Evolutionary conservation across 371 early-diverging fungal genomes (phyloP), one percentile per base, ranked within the genome.

Genomic region (Mortierella sp.): DNA sequence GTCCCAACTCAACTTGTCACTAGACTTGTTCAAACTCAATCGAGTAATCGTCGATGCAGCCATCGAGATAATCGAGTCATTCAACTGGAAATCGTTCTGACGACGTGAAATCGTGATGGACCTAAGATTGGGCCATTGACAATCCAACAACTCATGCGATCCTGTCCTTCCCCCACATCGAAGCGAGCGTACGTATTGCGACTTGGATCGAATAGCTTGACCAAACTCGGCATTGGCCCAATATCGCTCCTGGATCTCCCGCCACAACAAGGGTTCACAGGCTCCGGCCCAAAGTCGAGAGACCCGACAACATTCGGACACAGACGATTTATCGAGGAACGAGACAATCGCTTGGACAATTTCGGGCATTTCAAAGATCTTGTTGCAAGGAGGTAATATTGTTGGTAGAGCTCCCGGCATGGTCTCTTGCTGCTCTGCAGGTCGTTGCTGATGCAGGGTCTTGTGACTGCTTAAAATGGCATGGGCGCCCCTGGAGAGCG

Each of bases 321-420:
- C 59, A 5, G 80, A 70, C n/a, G 73, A 67, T 57, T 69, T 73
- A 55, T 79, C 74, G 45, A 79, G 45, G 60, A 79, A 79, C 60
- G 66, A 70, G 30, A 66, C 69, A 21, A 79, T 70, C 14, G 60
- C 72, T 1, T 73, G 73, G 29, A 79, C 60, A n/a, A 79, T 79
- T 43, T 79, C 80, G 21, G 80, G 80, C n/a, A 79, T 65, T 14
- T 79, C 73, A 65, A 79, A 73, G 60, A 79, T 57, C 18, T 73
- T 64, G 30, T 62, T 75, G 62, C 70, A 16, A 65, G 59, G n/a
- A 64, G 57, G 26, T 60, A 68, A 79, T 57, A 11, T 73, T 64
- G 25, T 62, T 75, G 62, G 66, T 14, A 65, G 59, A 15, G 68
- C 52, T 16, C 60, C 64, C n/a, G 48, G 46, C 25, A 15, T 43